A percentile compares a stretch with the other conserved stretches of the same genome.
These are phyloP conservation scores for Euclidium syriacum DNA, from an alignment of 345 rosid species.

Conservation along the genomic window DNA sequence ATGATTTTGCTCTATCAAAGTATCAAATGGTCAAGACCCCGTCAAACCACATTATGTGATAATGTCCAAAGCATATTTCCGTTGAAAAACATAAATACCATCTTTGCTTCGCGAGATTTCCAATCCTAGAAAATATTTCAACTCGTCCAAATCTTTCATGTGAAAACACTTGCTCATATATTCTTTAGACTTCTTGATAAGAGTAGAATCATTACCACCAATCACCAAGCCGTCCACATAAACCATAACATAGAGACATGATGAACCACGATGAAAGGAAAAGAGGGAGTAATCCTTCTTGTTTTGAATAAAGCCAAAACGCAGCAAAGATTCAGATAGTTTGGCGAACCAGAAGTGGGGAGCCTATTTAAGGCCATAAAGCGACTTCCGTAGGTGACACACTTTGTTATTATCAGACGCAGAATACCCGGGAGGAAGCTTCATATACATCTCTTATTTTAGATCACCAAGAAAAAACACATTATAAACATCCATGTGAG, in stretches of 20 bases:
- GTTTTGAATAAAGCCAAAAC: too few relatives aligned
- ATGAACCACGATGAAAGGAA: background rate
- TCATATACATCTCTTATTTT: too few relatives aligned
- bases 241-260: background rate
- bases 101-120: background rate
- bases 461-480: too few relatives aligned
- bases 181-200: background rate
- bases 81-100: background rate
- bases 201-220: background rate
- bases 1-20: background rate
- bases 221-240: slow-evolving; percentile 1
- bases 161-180: background rate
- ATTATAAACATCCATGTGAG: too few relatives aligned
- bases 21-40: background rate
- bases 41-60: background rate
- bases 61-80: background rate
- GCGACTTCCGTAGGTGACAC: too few relatives aligned
- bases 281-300: background rate
- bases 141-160: background rate
- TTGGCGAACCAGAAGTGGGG: too few relatives aligned
- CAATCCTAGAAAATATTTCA: slow-evolving; percentile 1
- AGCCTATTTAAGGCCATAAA: too few relatives aligned
- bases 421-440: too few relatives aligned
- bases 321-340: too few relatives aligned
- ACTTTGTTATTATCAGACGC: too few relatives aligned